A percentile compares a stretch with the other conserved stretches of the same genome.
Conservation (phyloP, 2,329 filamentous ascomycete genomes). For the Didymella sp. region DNA sequence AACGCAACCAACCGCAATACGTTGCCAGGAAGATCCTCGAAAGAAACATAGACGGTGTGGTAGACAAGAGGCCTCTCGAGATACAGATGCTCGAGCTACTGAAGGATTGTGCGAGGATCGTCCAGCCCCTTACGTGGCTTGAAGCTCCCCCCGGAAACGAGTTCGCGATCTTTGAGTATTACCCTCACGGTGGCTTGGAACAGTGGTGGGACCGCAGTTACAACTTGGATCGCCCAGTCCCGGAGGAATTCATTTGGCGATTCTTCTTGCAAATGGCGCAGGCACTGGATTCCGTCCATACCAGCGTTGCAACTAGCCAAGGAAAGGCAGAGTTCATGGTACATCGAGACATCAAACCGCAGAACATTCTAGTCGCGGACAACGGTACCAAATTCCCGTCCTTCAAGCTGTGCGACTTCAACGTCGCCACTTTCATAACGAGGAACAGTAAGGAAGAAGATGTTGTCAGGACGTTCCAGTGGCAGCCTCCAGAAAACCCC, state of each 20-base stretch:
- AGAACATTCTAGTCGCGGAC: conserved; percentile 35
- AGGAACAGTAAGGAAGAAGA: neutral
- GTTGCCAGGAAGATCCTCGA: conserved; percentile 33
- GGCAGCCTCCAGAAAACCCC: conserved; percentile 43
- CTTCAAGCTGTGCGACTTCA: conserved; percentile 41
- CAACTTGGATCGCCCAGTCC: conserved; percentile 30
- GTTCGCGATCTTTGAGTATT: conserved; percentile 32
- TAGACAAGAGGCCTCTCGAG: conserved; percentile 22
- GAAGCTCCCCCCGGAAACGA: conserved; percentile 7
- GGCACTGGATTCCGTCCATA: conserved; percentile 38
- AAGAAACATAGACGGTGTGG: neutral
- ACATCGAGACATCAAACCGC: conserved; percentile 40
- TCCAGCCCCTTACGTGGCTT: conserved; percentile 20
- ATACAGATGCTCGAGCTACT: conserved; percentile 20
- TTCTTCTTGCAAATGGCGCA: conserved; percentile 40
- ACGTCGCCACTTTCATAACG: conserved; percentile 17
- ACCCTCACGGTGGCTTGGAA: conserved; percentile 31
- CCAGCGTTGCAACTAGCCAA: conserved; percentile 15
- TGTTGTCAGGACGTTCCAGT: conserved; percentile 30
- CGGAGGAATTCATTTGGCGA: conserved; percentile 39
- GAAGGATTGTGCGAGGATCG: conserved; percentile 30
- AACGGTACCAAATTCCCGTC: conserved; percentile 36
- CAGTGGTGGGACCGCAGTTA: conserved; percentile 25
- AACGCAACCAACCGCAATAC: neutral
- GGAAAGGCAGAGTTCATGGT: conserved; percentile 17